Conservation (phyloP, 108 stramenopile genomes). For the Cyclotella baltica region DNA sequence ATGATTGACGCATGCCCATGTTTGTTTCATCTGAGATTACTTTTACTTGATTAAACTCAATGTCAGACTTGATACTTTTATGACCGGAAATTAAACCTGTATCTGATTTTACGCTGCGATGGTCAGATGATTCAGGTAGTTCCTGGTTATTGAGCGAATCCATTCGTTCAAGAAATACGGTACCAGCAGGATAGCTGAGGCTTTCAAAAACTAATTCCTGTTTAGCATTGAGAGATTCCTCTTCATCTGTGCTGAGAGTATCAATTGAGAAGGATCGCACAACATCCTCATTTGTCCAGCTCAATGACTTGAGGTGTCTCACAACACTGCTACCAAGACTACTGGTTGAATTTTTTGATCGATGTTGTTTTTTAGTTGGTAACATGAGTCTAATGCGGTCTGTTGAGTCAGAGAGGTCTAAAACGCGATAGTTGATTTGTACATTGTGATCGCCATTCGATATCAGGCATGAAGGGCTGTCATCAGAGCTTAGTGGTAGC, state of each 20-base stretch:
- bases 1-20: constrained; percentile 2
- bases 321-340: constrained; percentile 10
- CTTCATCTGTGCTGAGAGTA: constrained; percentile 5
- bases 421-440: constrained; percentile 53
- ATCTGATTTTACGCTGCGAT: constrained; percentile 9
- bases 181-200: constrained; percentile 5
- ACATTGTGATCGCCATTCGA: constrained; percentile 81
- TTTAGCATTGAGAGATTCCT: not conserved
- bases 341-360: not conserved
- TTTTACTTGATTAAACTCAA: not conserved
- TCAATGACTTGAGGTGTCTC: not conserved
- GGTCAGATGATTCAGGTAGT: constrained; percentile 11
- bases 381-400: not conserved
- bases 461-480: constrained; percentile 53
- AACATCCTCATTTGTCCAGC: constrained; percentile 7
- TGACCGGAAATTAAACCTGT: not conserved
- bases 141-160: not conserved
- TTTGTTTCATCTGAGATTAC: not conserved
- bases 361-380: constrained; percentile 8
- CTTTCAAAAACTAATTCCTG: constrained; percentile 7
- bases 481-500: constrained; percentile 61
- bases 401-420: constrained; percentile 4
- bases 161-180: constrained; percentile 1
- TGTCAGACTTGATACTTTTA: not conserved
- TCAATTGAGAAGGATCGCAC: not conserved